Conservation (phyloP, 2,329 filamentous ascomycete species). For the Davidsoniella eucalypti region DNA sequence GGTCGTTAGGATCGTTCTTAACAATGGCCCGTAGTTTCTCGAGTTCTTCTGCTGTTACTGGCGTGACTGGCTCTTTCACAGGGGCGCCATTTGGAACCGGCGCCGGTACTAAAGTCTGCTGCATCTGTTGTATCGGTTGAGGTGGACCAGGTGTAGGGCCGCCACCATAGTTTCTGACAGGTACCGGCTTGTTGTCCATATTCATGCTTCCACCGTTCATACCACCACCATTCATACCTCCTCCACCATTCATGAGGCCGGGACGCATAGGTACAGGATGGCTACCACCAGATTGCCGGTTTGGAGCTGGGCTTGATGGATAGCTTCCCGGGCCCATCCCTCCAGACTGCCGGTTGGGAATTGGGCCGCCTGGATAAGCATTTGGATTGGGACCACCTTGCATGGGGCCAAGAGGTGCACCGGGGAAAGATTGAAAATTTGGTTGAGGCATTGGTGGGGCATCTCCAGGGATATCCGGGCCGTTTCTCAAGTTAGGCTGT, state of each 20-base stretch:
- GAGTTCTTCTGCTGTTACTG: constrained; percentile 64
- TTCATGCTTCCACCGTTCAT: constrained; percentile 22
- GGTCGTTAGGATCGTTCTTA: constrained; percentile 56
- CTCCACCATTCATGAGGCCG: constrained; percentile 33
- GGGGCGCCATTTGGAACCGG: constrained; percentile 12
- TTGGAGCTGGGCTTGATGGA: not conserved
- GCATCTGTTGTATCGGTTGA: constrained; percentile 14
- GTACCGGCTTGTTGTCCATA: constrained; percentile 39
- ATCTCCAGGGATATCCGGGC: constrained; percentile 59
- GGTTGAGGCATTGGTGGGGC: constrained; percentile 31
- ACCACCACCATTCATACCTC: too few relatives aligned
- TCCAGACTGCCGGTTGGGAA: not conserved
- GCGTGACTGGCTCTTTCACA: constrained; percentile 22
- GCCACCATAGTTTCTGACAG: constrained; percentile 36
- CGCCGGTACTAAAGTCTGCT: constrained; percentile 18
- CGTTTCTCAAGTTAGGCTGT: constrained; percentile 48
- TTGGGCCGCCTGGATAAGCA: constrained; percentile 1
- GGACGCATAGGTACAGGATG: constrained; percentile 48
- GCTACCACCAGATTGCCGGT: constrained; percentile 18
- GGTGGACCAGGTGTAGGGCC: constrained; percentile 23
- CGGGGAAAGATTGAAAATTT: constrained; percentile 9
- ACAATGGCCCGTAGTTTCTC: constrained; percentile 54
- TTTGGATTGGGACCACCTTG: not conserved
- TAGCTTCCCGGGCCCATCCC: not conserved
- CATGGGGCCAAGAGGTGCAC: not conserved